phyloP scores from a whole-genome alignment of 495 filamentous ascomycete species.

The Neurospora discreta region DNA sequence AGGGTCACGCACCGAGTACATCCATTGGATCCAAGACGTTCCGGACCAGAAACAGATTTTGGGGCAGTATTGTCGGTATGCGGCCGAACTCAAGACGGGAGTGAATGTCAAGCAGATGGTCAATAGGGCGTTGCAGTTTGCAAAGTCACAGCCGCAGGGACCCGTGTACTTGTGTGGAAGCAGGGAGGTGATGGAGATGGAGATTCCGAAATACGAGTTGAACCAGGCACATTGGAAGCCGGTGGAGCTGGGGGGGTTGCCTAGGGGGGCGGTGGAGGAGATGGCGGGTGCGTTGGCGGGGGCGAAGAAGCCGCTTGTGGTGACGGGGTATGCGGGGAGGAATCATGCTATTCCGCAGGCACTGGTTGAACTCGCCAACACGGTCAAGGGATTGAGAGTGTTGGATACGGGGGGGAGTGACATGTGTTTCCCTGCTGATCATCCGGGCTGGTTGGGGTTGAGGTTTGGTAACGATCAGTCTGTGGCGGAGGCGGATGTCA shows the following conservation, averaged over 20 bases:
- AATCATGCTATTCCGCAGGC: conserved; percentile 58
- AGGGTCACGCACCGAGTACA: conserved; percentile 85
- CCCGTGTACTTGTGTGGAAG: conserved; percentile 81
- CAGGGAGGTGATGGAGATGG: conserved; percentile 86
- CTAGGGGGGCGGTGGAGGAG: conserved; percentile 48
- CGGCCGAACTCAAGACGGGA: conserved; percentile 80
- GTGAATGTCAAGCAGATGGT: conserved; percentile 95
- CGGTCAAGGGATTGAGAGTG: conserved; percentile 68
- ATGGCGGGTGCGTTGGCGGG: conserved; percentile 61
- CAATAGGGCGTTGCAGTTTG: conserved; percentile 80
- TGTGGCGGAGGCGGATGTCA: conserved; percentile 70
- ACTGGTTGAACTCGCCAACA: conserved; percentile 67
- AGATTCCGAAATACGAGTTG: conserved; percentile 70
- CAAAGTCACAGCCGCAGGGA: conserved; percentile 66
- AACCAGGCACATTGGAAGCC: conserved; percentile 65
- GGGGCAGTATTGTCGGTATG: conserved; percentile 87
- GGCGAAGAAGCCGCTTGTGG: conserved; percentile 65
- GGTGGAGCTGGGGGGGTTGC: conserved; percentile 64
- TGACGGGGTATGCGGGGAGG: conserved; percentile 77
- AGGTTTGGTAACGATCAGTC: conserved; percentile 64
- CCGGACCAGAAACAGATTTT: conserved; percentile 91
- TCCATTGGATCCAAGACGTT: conserved; percentile 96
- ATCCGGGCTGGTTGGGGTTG: conserved; percentile 59
- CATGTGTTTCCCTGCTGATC: conserved; percentile 89
- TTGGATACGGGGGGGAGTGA: conserved; percentile 86